Evolutionary conservation across 2,329 filamentous ascomycete genomes (phyloP), one percentile per base, ranked within the genome.

Genomic region (Akanthomyces uredinophilus): DNA sequence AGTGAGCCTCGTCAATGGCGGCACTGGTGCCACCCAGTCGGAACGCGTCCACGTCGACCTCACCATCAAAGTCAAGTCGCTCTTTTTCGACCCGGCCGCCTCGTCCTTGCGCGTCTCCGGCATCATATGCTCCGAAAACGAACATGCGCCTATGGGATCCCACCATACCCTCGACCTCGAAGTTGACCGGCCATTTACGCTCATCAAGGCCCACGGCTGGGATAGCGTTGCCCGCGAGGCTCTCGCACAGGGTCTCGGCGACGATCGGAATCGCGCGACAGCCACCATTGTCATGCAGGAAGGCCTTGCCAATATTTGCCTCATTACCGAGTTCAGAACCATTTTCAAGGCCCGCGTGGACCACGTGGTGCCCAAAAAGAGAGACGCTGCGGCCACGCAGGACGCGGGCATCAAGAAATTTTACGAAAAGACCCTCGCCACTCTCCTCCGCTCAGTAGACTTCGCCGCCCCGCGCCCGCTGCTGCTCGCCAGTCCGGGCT

Each of bases 211-310:
- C 44, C 88, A 75, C 60, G 76, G 92, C 47, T 99, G 95, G 95
- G 95, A 99, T 74, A 93, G 89, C 67, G 87, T 99, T 13, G 91
- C 93, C 4, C 79, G 89, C 53, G 87, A 90, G 63, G 88, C 90
- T 51, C 82, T 99, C 13, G 81, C 84, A 62, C 91, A 96, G 72
- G 89, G 92, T 1, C 82, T 94, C 16, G 87, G 91, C 68, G 86
- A 90, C 67, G 88, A 91, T 66, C 87, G 88, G 70, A 87, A 90
- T 65, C 92, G 92, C 1, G 89, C 94, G 65, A 83, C 96, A 20
- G 91, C 92, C 61, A 94, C 95, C 0, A 88, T 98, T 1, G 90
- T 98, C 27, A 94, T 99, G 89, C 91, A 96, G 69, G 94, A 98
- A 70, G 90, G 90, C 18, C 75, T 90, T 18, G 90, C 91, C 62